Evolutionary conservation across 805 yeast genomes (phyloP).

Genomic region (Candida tammaniensis): DNA sequence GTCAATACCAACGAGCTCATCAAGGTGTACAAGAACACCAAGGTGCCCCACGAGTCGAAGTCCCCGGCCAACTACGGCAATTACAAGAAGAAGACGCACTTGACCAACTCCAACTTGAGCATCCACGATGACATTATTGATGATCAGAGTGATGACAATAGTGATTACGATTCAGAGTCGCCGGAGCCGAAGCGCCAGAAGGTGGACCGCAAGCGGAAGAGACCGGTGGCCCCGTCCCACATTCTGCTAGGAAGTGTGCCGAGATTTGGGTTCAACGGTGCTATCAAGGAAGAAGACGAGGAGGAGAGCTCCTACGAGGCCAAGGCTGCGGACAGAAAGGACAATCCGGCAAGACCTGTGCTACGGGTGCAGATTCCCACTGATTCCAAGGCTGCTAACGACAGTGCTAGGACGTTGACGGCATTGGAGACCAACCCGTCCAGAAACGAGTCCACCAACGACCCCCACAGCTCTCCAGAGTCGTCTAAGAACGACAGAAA

Average conservation of each 20-base stretch:
- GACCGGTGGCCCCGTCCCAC: slow-evolving; percentile 17
- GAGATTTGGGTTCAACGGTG: slow-evolving; percentile 14
- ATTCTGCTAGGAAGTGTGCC: slow-evolving; percentile 19
- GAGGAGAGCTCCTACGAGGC: slow-evolving; percentile 12
- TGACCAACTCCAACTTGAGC: slow-evolving; percentile 11
- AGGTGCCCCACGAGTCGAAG: slow-evolving; percentile 53
- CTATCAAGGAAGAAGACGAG: slow-evolving; percentile 15
- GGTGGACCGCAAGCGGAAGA: slow-evolving; percentile 1
- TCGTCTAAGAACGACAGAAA: slow-evolving; percentile 1
- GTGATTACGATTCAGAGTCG: slow-evolving; percentile 33
- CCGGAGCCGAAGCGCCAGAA: slow-evolving; percentile 28
- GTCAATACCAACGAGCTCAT: slow-evolving; percentile 48
- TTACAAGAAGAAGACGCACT: slow-evolving; percentile 39
- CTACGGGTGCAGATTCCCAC: slow-evolving; percentile 65
- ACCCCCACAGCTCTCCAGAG: neutral
- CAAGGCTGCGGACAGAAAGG: slow-evolving; percentile 4
- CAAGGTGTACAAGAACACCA: slow-evolving; percentile 19
- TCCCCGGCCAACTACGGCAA: slow-evolving; percentile 67
- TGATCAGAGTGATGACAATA: slow-evolving; percentile 24
- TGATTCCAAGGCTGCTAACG: slow-evolving; percentile 33
- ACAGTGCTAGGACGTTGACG: slow-evolving; percentile 45
- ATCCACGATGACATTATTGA: slow-evolving; percentile 17
- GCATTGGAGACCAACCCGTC: slow-evolving; percentile 31
- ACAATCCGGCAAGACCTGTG: slow-evolving; percentile 47
- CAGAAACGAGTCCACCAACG: slow-evolving; percentile 1